Evolutionary conservation across 208 protist genomes (phyloP), one percentile per base, ranked within the genome.

Genomic region (Acanthamoeba sp.): DNA sequence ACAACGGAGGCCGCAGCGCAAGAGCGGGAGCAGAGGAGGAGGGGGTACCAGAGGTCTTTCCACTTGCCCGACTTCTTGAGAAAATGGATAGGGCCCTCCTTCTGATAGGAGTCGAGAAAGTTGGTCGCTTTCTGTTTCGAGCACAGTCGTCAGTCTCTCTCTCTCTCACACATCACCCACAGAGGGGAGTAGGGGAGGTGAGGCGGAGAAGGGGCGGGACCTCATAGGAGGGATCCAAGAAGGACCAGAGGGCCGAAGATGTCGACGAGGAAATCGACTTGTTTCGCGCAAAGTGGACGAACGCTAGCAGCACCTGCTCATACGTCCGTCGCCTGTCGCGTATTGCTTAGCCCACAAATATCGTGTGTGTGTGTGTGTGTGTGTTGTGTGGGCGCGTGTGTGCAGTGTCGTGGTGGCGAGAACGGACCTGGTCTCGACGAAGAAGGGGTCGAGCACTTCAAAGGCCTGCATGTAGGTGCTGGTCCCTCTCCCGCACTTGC

Each of bases 341-440:
- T 29, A 29, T 18, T 34, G 3, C 0, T 40, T 3, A 40, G 32
- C n/a, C n/a, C n/a, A n/a, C n/a, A n/a, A n/a, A n/a, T n/a, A 27
- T 10, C 7, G 59, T 4, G 22, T 34, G 59, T 6, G 2, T 36
- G 59, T n/a, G 59, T 69, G 59, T 5, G 59, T 3, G 27, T 10
- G 9, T 80, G 16, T 1, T 18, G n/a, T 14, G 9, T 42, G 42
- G 7, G 34, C 6, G 36, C 9, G 36, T 18, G 59, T 18, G 38
- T 38, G 71, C n/a, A 45, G 62, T 7, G 27, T 10, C 7, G 27
- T 6, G 3, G 71, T 16, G 71, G 34, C 18, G 36, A 24, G 71
- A 27, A 80, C 64, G 32, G 38, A 80, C 71, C 71, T 80, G 32
- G 71, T 80, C 71, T 80, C 71, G 3, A 80, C 71, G 38, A 80